Conservation (phyloP, 2,329 filamentous ascomycete species). For the Hortaea sp. region DNA sequence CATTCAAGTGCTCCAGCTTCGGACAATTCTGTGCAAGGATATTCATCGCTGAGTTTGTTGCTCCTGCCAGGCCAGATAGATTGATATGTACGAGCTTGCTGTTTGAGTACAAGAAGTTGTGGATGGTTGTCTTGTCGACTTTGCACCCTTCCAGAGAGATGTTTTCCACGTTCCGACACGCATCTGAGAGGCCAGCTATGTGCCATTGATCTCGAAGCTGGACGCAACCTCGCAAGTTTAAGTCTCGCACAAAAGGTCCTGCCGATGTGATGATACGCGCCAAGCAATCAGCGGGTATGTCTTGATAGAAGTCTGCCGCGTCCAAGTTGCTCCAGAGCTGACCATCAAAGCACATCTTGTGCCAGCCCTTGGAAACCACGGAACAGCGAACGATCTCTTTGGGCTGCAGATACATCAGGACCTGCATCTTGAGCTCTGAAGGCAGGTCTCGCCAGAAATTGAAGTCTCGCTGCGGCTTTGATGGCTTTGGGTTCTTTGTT, state of each 20-base stretch:
- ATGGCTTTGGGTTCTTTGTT: slow-evolving; percentile 19
- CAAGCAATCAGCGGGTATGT: slow-evolving; percentile 75
- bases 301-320: slow-evolving; percentile 65
- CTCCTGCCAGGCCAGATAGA: slow-evolving; percentile 67
- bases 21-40: slow-evolving; percentile 75
- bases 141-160: slow-evolving; percentile 83
- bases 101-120: slow-evolving; percentile 73
- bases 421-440: slow-evolving; percentile 66
- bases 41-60: slow-evolving; percentile 76
- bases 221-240: slow-evolving; percentile 85
- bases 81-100: slow-evolving; percentile 73
- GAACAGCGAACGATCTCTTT: slow-evolving; percentile 74
- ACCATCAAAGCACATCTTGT: slow-evolving; percentile 82
- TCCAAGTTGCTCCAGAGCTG: slow-evolving; percentile 86
- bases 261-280: slow-evolving; percentile 75
- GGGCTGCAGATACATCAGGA: slow-evolving; percentile 66
- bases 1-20: slow-evolving; percentile 72
- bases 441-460: slow-evolving; percentile 77
- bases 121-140: slow-evolving; percentile 67
- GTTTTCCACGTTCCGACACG: slow-evolving; percentile 78
- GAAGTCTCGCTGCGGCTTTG: slow-evolving; percentile 27
- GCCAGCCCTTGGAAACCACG: slow-evolving; percentile 65
- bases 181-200: slow-evolving; percentile 65
- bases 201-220: slow-evolving; percentile 77
- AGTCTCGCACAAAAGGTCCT: slow-evolving; percentile 79